These are phyloP conservation scores for Entomortierella lignicola DNA, from an alignment of 192 early-diverging fungal species.

Conservation along the genomic window DNA sequence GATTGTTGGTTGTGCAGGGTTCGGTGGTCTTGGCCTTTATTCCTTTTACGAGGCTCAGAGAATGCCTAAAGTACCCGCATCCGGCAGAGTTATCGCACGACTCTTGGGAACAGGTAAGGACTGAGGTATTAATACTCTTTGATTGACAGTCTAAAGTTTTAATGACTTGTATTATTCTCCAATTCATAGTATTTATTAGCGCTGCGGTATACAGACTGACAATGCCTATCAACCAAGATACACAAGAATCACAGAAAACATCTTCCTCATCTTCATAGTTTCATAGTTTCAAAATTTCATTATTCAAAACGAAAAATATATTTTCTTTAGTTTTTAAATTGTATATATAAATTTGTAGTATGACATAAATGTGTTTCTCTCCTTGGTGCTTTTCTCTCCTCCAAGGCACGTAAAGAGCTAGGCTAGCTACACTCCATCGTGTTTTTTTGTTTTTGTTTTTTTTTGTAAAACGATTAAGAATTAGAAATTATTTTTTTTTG, in stretches of 20 bases:
- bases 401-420: slow-evolving; percentile 14
- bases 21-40: slow-evolving; percentile 42
- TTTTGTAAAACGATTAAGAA: slow-evolving; percentile 3
- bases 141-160: too few species aligned
- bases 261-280: neutral
- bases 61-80: slow-evolving; percentile 33
- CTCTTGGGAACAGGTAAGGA: slow-evolving; percentile 40
- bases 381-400: neutral
- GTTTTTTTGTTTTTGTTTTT: slow-evolving; percentile 31
- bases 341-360: too few species aligned
- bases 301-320: too few species aligned
- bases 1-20: slow-evolving; percentile 34
- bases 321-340: too few species aligned
- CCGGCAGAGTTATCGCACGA: slow-evolving; percentile 26
- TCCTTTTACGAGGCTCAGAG: slow-evolving; percentile 47
- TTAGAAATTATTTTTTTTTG: slow-evolving; percentile 17
- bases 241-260: too few species aligned
- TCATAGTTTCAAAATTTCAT: too few species aligned
- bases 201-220: slow-evolving; percentile 41
- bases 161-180: neutral
- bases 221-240: slow-evolving; percentile 30
- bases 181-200: slow-evolving; percentile 24
- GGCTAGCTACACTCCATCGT: slow-evolving; percentile 12
- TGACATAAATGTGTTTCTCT: slow-evolving; percentile 2
- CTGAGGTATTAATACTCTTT: too few species aligned